Base-by-base conservation (phyloP, 352 stramenopile species). In the Pythium rishiriense region DNA sequence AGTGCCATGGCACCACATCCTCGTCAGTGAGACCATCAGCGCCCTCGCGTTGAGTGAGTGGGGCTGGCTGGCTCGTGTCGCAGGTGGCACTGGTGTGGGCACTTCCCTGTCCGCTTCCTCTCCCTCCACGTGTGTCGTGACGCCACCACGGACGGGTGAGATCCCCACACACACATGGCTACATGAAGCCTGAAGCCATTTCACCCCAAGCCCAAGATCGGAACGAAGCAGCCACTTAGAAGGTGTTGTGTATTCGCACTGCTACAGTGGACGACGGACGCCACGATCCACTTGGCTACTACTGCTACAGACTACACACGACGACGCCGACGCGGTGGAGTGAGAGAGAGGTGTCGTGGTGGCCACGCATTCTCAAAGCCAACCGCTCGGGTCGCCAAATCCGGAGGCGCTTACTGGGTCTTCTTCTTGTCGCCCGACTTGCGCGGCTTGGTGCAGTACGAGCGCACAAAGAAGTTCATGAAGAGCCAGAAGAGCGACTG, bases 401-500 rank as follows among this genome's bases (percentile, higher is more conserved):
- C n/a, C n/a, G 22, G 5, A 6, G 21, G 10, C 17, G 28, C 42
- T 65, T 58, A 58, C 58, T 57, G 35, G 22, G 48, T 35, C 58
- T 65, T 65, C 47, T 58, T 65, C 58, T 65, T 55, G 47, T 47
- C 46, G 33, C 37, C 48, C 33, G 58, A 35, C 48, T 65, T 65
- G 58, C 58, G 47, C 17, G 58, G 47, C 54, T 62, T 62, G 54
- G 42, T 24, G 54, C 54, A 62, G 41, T 53, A 52, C 28, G 42
- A 53, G 26, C 54, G 42, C 22, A 62, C 29, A 42, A 62, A 62
- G 42, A 98, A 98, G 73, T 98, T 89, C 67, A 90, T 88, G 78
- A 98, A 98, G n/a, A 98, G 79, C 54, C 96, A 76, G 61, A 99
- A 97, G 9, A 99, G 79, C 54, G 84, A 97, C 54, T 98, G 71